phyloP scores from a whole-genome alignment of 805 yeast genomes.

The Crinitomyces ghanaensis region DNA sequence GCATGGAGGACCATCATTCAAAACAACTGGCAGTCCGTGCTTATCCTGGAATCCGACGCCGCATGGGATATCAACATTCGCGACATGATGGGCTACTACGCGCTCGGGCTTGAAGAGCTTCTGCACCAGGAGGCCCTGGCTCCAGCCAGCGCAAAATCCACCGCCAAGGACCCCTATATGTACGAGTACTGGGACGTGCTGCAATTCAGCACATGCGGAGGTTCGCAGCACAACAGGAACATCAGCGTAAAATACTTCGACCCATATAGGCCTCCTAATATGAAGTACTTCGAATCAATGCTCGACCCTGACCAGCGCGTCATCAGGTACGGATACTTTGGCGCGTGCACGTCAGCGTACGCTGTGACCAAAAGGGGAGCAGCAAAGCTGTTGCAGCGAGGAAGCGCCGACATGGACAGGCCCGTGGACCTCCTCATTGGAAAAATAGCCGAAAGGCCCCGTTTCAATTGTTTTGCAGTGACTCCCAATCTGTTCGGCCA shows the following conservation, averaged over 20 bases:
- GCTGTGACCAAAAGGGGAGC: slow-evolving; percentile 11
- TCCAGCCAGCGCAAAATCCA: not conserved
- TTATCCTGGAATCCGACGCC: slow-evolving; percentile 12
- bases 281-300: slow-evolving; percentile 6
- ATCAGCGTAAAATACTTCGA: slow-evolving; percentile 4
- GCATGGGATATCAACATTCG: slow-evolving; percentile 13
- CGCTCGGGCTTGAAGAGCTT: not conserved
- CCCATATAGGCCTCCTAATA: slow-evolving; percentile 7
- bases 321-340: slow-evolving; percentile 5
- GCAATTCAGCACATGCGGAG: slow-evolving; percentile 9
- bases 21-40: slow-evolving; percentile 7
- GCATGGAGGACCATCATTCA: slow-evolving; percentile 9
- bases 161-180: slow-evolving; percentile 10
- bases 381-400: slow-evolving; percentile 8
- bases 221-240: slow-evolving; percentile 2
- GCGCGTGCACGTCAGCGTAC: slow-evolving; percentile 11
- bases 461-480: slow-evolving; percentile 7
- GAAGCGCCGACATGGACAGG: slow-evolving; percentile 6
- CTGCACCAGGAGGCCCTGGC: not conserved
- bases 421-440: slow-evolving; percentile 9
- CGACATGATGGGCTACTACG: not conserved
- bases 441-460: slow-evolving; percentile 3
- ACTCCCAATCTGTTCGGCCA: slow-evolving; percentile 9
- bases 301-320: slow-evolving; percentile 6
- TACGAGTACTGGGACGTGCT: slow-evolving; percentile 11